These are phyloP conservation scores for Incumbomyces delicatus DNA, from an alignment of 2,329 filamentous ascomycete genomes.

Conservation along the genomic window DNA sequence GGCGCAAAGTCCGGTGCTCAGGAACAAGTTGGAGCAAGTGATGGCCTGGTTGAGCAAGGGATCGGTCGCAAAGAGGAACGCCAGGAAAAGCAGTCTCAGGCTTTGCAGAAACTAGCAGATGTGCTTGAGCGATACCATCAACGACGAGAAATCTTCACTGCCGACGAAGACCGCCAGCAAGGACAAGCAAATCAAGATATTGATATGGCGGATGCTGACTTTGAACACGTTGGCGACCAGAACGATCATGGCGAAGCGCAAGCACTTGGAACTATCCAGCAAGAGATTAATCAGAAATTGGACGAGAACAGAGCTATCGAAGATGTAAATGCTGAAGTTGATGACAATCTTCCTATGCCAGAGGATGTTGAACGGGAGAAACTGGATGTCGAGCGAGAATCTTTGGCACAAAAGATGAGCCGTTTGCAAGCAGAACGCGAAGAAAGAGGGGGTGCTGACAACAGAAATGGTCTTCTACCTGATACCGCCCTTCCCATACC, in stretches of 20 bases:
- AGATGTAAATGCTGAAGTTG: slow-evolving; percentile 23
- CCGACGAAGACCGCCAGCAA: slow-evolving; percentile 44
- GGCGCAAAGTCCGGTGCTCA: slow-evolving; percentile 15
- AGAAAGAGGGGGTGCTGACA: slow-evolving; percentile 35
- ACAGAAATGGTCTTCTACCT: slow-evolving; percentile 44
- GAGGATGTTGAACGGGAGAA: slow-evolving; percentile 48
- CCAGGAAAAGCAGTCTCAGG: slow-evolving; percentile 44
- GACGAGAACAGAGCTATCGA: slow-evolving; percentile 86
- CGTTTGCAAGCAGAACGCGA: slow-evolving; percentile 25
- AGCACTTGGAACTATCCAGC: slow-evolving; percentile 76
- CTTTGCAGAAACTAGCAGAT: slow-evolving; percentile 91
- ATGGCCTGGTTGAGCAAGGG: slow-evolving; percentile 16
- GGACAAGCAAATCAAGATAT: slow-evolving; percentile 48
- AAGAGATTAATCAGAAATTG: slow-evolving; percentile 76
- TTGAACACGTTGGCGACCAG: slow-evolving; percentile 85
- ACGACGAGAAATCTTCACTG: slow-evolving; percentile 67
- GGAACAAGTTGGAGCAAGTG: slow-evolving; percentile 16
- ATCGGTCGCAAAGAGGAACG: slow-evolving; percentile 16
- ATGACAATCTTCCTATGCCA: slow-evolving; percentile 44
- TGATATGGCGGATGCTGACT: slow-evolving; percentile 73
- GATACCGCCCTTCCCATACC: slow-evolving; percentile 31
- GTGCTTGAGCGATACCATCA: slow-evolving; percentile 89
- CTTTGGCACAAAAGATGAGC: slow-evolving; percentile 28
- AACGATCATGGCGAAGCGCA: slow-evolving; percentile 76
- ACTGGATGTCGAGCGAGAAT: slow-evolving; percentile 29